Evolutionary conservation across 805 yeast genomes (phyloP), one percentile per base, ranked within the genome.

Genomic region (Sugiyamaella floridensis): DNA sequence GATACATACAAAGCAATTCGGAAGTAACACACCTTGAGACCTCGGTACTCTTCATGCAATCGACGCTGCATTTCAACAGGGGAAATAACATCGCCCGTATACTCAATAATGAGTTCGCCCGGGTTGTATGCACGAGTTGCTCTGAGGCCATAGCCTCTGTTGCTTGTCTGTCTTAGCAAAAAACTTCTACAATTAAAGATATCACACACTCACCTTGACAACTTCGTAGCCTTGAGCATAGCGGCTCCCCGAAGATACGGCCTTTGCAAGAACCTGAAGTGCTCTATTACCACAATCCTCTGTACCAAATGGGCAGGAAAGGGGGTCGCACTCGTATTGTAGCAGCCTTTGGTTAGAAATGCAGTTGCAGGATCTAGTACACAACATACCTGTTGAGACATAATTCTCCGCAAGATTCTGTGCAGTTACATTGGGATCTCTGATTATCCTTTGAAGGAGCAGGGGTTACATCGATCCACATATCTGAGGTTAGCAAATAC

Each of bases 81-180:
- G 47, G 69, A 69, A 22, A 77, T 69, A 14, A 77, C 73, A 50
- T 77, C 81, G 11, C 81, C 81, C 1, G 76, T 70, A 56, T 76
- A 77, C 57, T 77, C 81, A 28, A 74, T 61, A 28, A 77, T 69
- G n/a, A 77, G 63, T 43, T 67, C 68, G 4, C 69, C 71, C 14
- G 75, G 69, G 4, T 63, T 56, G 45, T 71, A 74, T 0, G 60
- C 56, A 29, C 75, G 60, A 2, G 65, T 60, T 2, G 80, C 71
- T 15, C 73, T 56, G 12, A 77, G 61, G 0, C 80, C 81, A 50
- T 62, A 65, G 2, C 80, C 80, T 54, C 73, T 74, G 28, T 60
- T 59, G 15, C 68, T 69, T 0, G 77, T 71, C 47, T 60, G 18
- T n/a, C 15, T 51, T 47, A 47, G 50, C 2, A 9, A 10, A 20